phyloP scores from a whole-genome alignment of 495 filamentous ascomycete genomes.

The Penicillium chermesinum region DNA sequence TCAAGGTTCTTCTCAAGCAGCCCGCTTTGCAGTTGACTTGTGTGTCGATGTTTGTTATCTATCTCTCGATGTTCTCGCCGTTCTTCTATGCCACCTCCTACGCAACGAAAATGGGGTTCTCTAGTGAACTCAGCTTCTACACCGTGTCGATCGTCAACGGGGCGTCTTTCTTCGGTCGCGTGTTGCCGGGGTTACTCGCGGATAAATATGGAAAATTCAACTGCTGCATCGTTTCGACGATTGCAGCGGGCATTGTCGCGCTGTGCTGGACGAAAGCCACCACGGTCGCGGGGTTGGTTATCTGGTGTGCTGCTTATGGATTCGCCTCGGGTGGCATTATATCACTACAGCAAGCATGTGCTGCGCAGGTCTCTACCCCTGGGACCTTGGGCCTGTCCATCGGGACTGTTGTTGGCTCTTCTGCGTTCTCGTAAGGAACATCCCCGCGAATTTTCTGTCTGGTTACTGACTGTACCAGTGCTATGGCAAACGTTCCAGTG shows the following conservation, averaged over 20 bases:
- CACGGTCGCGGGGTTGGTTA: slow-evolving; percentile 28
- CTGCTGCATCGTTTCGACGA: slow-evolving; percentile 54
- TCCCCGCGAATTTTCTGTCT: background rate
- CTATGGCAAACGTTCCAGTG: slow-evolving; percentile 34
- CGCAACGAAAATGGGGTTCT: slow-evolving; percentile 31
- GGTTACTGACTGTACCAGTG: slow-evolving; percentile 15
- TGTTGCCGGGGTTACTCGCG: slow-evolving; percentile 52
- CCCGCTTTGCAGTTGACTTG: slow-evolving; percentile 45
- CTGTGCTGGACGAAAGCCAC: slow-evolving; percentile 36
- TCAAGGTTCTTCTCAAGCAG: slow-evolving; percentile 18
- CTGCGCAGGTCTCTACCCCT: slow-evolving; percentile 30
- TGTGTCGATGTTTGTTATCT: slow-evolving; percentile 35
- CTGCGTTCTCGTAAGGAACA: slow-evolving; percentile 29
- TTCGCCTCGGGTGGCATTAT: slow-evolving; percentile 39
- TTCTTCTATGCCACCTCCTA: slow-evolving; percentile 41
- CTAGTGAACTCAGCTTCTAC: slow-evolving; percentile 34
- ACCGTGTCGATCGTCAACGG: slow-evolving; percentile 46
- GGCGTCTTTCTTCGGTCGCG: slow-evolving; percentile 38
- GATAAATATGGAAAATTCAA: slow-evolving; percentile 71
- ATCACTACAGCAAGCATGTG: slow-evolving; percentile 39
- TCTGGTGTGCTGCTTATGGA: slow-evolving; percentile 35
- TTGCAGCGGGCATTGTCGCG: slow-evolving; percentile 48
- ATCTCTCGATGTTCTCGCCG: slow-evolving; percentile 46
- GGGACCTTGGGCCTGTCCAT: slow-evolving; percentile 29
- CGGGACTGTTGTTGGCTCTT: slow-evolving; percentile 28